Evolutionary conservation across 164 flowering plant species (phyloP), one percentile per base, ranked within the genome.

Genomic region (Vitis vinifera): DNA sequence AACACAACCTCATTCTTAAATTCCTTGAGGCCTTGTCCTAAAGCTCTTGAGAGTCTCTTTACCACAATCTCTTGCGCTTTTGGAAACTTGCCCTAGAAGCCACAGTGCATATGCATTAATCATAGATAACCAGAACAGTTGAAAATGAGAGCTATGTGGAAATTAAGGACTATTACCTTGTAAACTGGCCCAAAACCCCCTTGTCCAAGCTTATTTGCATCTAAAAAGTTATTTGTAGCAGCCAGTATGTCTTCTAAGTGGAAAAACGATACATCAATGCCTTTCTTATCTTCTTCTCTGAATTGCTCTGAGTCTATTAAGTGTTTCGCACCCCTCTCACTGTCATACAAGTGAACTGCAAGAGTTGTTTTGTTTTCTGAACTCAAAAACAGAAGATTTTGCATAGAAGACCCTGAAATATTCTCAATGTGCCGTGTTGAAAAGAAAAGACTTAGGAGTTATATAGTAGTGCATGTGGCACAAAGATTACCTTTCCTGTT

Each of bases 201-300:
- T 37, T 37, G 44, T 37, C 0, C 44, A 37, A 37, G 44, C 44
- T 37, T 37, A 37, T 37, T 37, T 37, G 44, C 44, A 37, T 37
- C 44, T 37, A 2, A 37, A 19, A 9, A 48, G 2, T 19, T 16
- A 59, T 59, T 2, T 59, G 31, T 11, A 29, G 8, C 53, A 29
- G 15, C 6, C 3, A 62, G 9, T 8, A 50, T 59, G 61, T 15
- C 68, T 60, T 66, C 63, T 3, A 70, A 70, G 60, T 69, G 62
- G 48, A 75, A 65, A 49, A 65, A 66, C 3, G 73, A 71, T 49
- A 75, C 70, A 48, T 70, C 73, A 48, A 75, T 70, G 47, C 66
- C 68, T 14, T 53, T 56, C 56, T 62, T 55, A 9, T 66, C 73
- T 9, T 75, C 59, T 61, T 75, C 78, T 37, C 14, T 55, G 51